Evolutionary conservation across 495 filamentous ascomycete genomes (phyloP).

Genomic region (Astrocystis sublimbata): DNA sequence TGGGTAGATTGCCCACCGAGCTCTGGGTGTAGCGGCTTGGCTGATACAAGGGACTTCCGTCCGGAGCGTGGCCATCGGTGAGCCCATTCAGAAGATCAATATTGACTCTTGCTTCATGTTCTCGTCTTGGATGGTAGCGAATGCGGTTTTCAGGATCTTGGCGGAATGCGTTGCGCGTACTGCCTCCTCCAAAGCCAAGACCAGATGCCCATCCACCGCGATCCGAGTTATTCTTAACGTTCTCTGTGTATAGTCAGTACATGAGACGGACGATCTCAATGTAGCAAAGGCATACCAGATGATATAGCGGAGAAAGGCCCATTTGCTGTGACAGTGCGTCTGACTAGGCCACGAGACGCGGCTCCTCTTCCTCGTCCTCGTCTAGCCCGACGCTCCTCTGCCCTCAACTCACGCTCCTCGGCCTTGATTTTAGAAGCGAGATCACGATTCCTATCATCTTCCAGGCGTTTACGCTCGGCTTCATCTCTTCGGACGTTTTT

Average conservation of each 20-base stretch:
- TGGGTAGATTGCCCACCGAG: slow-evolving; percentile 37
- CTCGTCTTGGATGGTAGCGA: slow-evolving; percentile 28
- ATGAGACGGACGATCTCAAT: not conserved
- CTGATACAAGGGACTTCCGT: slow-evolving; percentile 24
- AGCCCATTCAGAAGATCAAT: slow-evolving; percentile 42
- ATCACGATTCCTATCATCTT: slow-evolving; percentile 36
- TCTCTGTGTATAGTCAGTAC: slow-evolving; percentile 25
- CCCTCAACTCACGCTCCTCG: slow-evolving; percentile 34
- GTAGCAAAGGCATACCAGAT: slow-evolving; percentile 28
- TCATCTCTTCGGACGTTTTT: slow-evolving; percentile 45
- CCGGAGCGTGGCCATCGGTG: slow-evolving; percentile 31
- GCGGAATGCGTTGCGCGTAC: slow-evolving; percentile 29
- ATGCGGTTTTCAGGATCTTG: slow-evolving; percentile 11
- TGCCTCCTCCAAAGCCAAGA: slow-evolving; percentile 33
- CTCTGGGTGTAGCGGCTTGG: slow-evolving; percentile 33
- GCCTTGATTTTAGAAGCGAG: slow-evolving; percentile 30
- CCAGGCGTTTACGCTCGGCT: slow-evolving; percentile 42
- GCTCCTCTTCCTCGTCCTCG: slow-evolving; percentile 40
- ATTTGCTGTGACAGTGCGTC: slow-evolving; percentile 34
- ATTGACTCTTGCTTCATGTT: slow-evolving; percentile 41
- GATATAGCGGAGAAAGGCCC: slow-evolving; percentile 43
- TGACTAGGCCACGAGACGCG: slow-evolving; percentile 33
- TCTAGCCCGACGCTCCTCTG: slow-evolving; percentile 38
- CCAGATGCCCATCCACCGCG: slow-evolving; percentile 36
- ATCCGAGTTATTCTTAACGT: slow-evolving; percentile 34